Evolutionary conservation across 495 filamentous ascomycete species (phyloP), one percentile per base, ranked within the genome.

Genomic region (Lasiosphaeria hispida): DNA sequence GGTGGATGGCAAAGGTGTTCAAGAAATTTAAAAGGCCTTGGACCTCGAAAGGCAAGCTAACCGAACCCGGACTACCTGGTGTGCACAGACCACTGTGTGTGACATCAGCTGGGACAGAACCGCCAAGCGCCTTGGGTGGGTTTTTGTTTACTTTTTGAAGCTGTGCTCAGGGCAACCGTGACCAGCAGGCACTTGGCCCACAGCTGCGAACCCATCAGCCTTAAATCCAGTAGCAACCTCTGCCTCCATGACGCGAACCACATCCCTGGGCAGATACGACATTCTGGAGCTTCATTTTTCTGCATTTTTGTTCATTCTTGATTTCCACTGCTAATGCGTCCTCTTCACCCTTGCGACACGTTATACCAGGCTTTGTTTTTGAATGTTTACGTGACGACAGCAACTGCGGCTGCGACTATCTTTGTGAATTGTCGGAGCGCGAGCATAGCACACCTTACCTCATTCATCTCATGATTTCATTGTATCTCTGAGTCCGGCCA

Each of bases 131-230:
- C 23, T 30, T 30, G 23, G 23, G 23, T 30, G 30, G 13, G 14
- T 37, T 53, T 62, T 67, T 69, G 67, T 69, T 69, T 69, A 69
- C 67, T 67, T 58, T 52, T 33, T 6, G 1, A 18, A 34, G 14
- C 17, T 47, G 37, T 59, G 67, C 52, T 59, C 61, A 53, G 57
- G 64, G 67, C 67, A 69, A 69, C 67, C 55, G 43, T 33, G 37
- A 37, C 33, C 49, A 2, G 10, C 23, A 34, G 36, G 15, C 53
- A 40, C 8, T 35, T 40, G 14, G 41, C 10, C 44, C 7, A 1
- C 9, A n/a, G 10, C 18, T 17, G 30, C 18, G 19, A 11, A 19
- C 19, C 43, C 51, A 40, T 30, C 23, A 37, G 48, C 38, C 48
- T 48, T 34, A 10, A 47, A 53, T 50, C 40, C 39, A 50, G 13